phyloP scores from a whole-genome alignment of 2,329 filamentous ascomycete genomes.

The Daldinia sp. region DNA sequence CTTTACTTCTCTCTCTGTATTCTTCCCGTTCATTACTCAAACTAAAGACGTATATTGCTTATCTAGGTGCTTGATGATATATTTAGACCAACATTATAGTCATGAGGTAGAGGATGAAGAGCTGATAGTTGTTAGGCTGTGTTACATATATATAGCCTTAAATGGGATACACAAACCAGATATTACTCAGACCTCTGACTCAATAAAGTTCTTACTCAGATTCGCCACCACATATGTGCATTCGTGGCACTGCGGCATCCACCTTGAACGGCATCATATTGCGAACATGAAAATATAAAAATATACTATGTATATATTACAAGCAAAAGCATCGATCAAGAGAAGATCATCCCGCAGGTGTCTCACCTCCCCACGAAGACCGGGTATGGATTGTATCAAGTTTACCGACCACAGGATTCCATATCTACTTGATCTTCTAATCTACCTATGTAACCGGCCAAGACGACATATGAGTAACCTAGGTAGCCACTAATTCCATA shows the following conservation, averaged over 20 bases:
- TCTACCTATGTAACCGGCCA: neutral
- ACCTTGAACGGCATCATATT: neutral
- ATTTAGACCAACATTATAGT: neutral
- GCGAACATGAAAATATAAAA: neutral
- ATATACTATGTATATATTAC: no score
- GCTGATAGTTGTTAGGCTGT: neutral
- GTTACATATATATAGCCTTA: neutral
- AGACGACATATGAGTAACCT: neutral
- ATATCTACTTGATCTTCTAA: neutral
- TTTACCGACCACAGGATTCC: no score
- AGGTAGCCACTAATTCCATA: neutral
- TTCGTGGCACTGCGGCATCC: neutral
- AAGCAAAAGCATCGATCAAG: neutral
- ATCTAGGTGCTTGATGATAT: neutral
- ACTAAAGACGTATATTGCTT: neutral
- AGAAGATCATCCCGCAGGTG: no score
- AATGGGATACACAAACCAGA: neutral
- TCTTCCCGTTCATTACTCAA: neutral
- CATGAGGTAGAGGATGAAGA: neutral
- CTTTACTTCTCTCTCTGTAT: neutral
- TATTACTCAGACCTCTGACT: constrained; percentile 2
- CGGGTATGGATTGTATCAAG: no score
- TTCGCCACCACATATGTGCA: neutral
- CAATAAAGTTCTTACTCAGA: neutral
- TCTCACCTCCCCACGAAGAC: no score